Evolutionary conservation across 2,329 filamentous ascomycete species (phyloP), one percentile per base, ranked within the genome.

Genomic region (Diaporthe citriasiana): DNA sequence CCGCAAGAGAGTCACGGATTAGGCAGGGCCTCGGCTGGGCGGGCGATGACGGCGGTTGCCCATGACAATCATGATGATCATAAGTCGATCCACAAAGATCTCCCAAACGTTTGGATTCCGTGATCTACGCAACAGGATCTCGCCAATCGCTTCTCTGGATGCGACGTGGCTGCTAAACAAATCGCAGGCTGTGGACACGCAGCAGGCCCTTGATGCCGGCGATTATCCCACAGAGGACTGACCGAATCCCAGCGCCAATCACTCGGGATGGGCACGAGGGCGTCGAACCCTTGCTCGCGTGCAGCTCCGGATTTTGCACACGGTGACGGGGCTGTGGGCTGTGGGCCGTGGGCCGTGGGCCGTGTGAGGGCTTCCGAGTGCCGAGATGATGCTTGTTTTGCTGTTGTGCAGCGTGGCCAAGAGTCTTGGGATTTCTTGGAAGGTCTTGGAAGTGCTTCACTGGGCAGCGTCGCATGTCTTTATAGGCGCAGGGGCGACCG

Each of bases 91-190:
- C 22, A 66, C 45, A 66, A 51, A 66, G 63, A 66, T 66, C 45
- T 66, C 30, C 63, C 63, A 66, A 66, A 66, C 63, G 63, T 51
- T 51, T 66, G 30, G 63, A n/a, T 40, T 66, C 63, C 45, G 30
- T 66, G 63, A 66, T 66, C 63, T 66, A 22, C 63, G 63, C 63
- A 66, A 51, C 63, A 66, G 63, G 33, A 66, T n/a, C n/a, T 66
- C 63, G 63, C 63, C 63, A 66, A 66, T 66, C 63, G 63, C 63
- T 66, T 66, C 63, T 66, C 45, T 38, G 63, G 63, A 66, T 51
- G 1, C 33, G 22, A 15, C 19, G 4, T 19, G 45, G 30, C 60
- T 22, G 27, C 42, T 15, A 66, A 66, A 66, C 60, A 66, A 66
- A 25, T 35, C 17, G 60, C 42, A 35, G 42, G 45, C 15, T 22